Base-by-base conservation (phyloP, 1,139 yeast species). In the Citeromyces hawaiiensis region DNA sequence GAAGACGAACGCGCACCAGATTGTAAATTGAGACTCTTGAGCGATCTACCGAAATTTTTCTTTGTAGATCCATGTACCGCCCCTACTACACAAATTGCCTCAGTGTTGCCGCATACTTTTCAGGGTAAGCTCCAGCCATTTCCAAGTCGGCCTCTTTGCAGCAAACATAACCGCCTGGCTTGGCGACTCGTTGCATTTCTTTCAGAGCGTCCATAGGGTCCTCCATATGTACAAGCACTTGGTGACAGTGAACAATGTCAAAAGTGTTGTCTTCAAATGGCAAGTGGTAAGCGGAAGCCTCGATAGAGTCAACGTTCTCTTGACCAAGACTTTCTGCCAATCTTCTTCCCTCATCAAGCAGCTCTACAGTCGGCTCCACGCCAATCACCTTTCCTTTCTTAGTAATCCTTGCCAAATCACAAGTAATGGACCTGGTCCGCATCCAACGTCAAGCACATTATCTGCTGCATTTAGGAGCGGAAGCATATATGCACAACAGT, bases 121-220 rank as follows among this genome's bases (percentile, higher is more conserved):
- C 44, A 1, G 63, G 63, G 36, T 49, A 54, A 2, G 48, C 48
- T 6, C 49, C 34, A 2, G 42, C 40, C 23, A 51, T 40, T 3
- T 40, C 44, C 9, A 55, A 33, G 41, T 62, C 66, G 3, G 60
- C 56, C 37, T 64, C 68, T 34, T 59, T 53, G 6, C 54, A 55
- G 36, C 65, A 61, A 1, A 56, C 49, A 25, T 16, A 48, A 31
- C 97, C 97, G n/a, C 87, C 88, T 1, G 96, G 95, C 48, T 81
- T 81, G 48, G 91, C 67, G 39, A 91, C 61, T 31, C 65, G 54
- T 17, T 70, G 64, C 77, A 91, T 85, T 52, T 82, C 86, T 46
- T 76, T 62, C 49, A 91, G 63, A 0, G 96, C 94, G 41, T 62
- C 64, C 1, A 82, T 86, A 0, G 98, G 98, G 53, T 91, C 93